Base-by-base conservation (phyloP, 805 yeast genomes). In the Ogataea trehaloabstinens region DNA sequence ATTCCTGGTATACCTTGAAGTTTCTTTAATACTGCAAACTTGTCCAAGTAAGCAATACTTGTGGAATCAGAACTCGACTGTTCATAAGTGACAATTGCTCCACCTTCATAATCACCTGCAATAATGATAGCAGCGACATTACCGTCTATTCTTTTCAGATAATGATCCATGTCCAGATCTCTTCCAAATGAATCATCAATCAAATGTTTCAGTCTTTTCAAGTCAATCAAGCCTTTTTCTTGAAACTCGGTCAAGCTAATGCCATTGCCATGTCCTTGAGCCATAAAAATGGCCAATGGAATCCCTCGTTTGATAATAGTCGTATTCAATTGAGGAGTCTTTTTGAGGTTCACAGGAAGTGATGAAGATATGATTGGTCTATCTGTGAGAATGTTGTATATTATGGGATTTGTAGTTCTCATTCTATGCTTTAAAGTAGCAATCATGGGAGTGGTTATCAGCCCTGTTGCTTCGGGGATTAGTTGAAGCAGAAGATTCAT, bases 41-140 rank as follows among this genome's bases (percentile, higher is more conserved):
- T 93, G 61, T 93, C 99, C 36, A 93, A 68, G 50, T 93, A 93
- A 0, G 96, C 86, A 22, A 88, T 71, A 19, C 53, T 52, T 6
- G 58, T 46, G 6, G 31, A 8, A 6, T 18, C 38, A 3, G 29
- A 10, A 11, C 37, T 31, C 1, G 58, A 42, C 29, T 46, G 40
- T 52, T 91, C 99, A 78, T 87, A 83, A 0, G 99, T 93, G 24
- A 91, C 74, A 12, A 93, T 83, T 0, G 98, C 97, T 13, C 87
- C 89, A 2, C 98, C 98, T 49, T 90, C 96, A 59, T 93, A 93
- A 55, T 91, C 93, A 1, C 98, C 98, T 2, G 91, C 87, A 11
- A 93, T 74, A 12, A 93, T 80, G 8, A 93, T 60, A 0, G 85
- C 83, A 0, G 96, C 90, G 4, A 91, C 68, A 2, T 69, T 68